phyloP scores from a whole-genome alignment of 331 rosid genomes.

The Cydonia oblonga region DNA sequence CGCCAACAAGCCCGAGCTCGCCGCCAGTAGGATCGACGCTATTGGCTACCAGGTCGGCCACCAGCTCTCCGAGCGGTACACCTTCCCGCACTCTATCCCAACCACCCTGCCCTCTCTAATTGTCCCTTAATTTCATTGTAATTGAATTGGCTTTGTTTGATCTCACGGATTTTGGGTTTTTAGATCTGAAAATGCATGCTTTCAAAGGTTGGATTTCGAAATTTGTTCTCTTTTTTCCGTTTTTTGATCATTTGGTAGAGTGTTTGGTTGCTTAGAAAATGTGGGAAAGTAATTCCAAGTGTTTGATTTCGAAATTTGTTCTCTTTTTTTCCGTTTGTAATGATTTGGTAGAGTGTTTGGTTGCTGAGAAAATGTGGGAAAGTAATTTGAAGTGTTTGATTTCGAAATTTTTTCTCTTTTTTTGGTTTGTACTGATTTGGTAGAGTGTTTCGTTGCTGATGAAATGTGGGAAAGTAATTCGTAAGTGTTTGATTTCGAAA shows the following conservation, averaged over 20 bases:
- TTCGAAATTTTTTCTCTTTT: neutral
- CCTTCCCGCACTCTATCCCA: neutral
- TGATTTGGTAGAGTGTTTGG: neutral
- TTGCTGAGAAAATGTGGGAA: neutral
- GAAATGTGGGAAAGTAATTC: neutral
- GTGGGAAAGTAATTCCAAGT: neutral
- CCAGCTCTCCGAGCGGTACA: conserved; percentile 93
- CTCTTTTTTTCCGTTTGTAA: neutral
- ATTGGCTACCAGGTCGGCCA: conserved; percentile 96
- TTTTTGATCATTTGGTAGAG: neutral
- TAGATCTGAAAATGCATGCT: conserved; percentile 15
- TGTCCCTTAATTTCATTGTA: neutral
- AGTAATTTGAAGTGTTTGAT: neutral
- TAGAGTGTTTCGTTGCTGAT: conserved; percentile 1
- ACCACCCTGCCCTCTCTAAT: neutral
- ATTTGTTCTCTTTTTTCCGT: neutral
- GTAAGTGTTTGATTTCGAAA: neutral
- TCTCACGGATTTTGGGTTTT: conserved; percentile 2
- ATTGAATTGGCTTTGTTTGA: neutral
- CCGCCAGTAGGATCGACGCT: conserved; percentile 93
- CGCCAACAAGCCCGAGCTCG: conserved; percentile 83
- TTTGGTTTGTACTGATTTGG: neutral
- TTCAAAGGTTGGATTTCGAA: neutral
- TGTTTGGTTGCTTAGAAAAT: conserved; percentile 6
- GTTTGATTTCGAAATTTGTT: neutral